Evolutionary conservation across 2,329 filamentous ascomycete genomes (phyloP).

Genomic region (Colletotrichum musicola): DNA sequence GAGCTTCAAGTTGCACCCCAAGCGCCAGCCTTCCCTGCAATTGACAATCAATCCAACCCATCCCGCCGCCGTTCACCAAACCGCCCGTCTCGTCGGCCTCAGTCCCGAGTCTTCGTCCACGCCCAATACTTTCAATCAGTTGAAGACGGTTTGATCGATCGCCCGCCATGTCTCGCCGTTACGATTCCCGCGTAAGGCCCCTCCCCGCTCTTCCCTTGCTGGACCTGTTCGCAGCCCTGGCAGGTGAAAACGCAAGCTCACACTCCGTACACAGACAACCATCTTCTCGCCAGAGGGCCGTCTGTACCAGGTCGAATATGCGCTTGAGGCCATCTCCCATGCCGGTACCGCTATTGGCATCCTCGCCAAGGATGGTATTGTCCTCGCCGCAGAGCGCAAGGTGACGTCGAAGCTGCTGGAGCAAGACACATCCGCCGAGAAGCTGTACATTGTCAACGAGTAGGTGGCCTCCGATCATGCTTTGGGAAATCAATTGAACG

Average conservation of each 20-base stretch:
- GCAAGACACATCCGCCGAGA: conserved; percentile 99
- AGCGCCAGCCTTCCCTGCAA: conserved; percentile 37
- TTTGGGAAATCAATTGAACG: neutral
- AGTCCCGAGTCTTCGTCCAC: neutral
- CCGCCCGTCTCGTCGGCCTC: conserved; percentile 22
- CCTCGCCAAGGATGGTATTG: conserved; percentile 97
- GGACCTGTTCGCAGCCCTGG: conserved; percentile 25
- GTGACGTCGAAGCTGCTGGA: conserved; percentile 99
- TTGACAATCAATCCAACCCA: conserved; percentile 25
- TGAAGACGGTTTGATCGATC: neutral
- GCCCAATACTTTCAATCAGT: neutral
- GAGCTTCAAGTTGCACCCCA: conserved; percentile 40
- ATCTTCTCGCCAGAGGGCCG: conserved; percentile 99
- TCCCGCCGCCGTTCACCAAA: conserved; percentile 14
- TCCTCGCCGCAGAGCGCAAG: conserved; percentile 97
- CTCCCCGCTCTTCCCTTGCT: conserved; percentile 43
- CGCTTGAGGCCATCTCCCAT: conserved; percentile 97
- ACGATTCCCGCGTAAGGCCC: conserved; percentile 88
- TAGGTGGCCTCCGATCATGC: conserved; percentile 59
- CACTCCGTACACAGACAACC: conserved; percentile 77
- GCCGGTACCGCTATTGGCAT: conserved; percentile 97
- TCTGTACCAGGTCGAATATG: conserved; percentile 99
- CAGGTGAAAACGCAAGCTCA: conserved; percentile 40
- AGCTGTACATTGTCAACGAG: conserved; percentile 99
- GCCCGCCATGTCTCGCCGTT: conserved; percentile 88